Conservation (phyloP, 768 basidiomycete species). For the Leccinellum rugosiceps region DNA sequence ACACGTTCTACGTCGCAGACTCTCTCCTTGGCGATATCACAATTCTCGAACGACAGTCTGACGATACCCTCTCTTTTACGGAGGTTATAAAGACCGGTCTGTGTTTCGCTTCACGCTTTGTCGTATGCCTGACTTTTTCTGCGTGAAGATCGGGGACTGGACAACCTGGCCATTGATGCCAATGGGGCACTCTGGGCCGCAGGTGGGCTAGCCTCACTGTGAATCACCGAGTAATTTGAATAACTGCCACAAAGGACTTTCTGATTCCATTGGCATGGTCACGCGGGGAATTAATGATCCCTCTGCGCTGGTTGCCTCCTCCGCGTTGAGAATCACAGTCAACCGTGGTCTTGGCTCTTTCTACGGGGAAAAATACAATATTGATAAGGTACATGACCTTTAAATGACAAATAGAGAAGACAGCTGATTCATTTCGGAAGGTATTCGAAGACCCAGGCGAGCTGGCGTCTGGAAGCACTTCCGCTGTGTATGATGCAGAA, state of each 20-base stretch:
- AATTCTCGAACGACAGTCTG: constrained; percentile 55
- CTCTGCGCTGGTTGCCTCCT: constrained; percentile 40
- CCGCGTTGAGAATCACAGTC: constrained; percentile 49
- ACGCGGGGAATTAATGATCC: constrained; percentile 43
- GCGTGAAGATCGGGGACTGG: constrained; percentile 45
- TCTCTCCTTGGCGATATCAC: constrained; percentile 42
- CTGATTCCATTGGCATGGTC: constrained; percentile 35
- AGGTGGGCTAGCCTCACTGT: constrained; percentile 33
- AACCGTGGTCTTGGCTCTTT: constrained; percentile 51
- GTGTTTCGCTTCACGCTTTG: constrained; percentile 4
- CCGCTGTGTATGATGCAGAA: constrained; percentile 52
- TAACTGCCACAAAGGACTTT: constrained; percentile 35
- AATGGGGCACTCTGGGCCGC: constrained; percentile 63
- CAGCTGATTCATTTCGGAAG: constrained; percentile 32
- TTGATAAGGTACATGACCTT: constrained; percentile 47
- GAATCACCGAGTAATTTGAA: not conserved
- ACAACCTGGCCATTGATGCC: constrained; percentile 60
- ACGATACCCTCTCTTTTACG: constrained; percentile 52
- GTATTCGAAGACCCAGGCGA: constrained; percentile 67
- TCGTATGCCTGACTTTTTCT: constrained; percentile 3
- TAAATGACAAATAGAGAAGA: not conserved
- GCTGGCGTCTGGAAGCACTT: constrained; percentile 53
- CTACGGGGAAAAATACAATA: constrained; percentile 57
- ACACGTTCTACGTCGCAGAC: constrained; percentile 62
- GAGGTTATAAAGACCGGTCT: constrained; percentile 56